Base-by-base conservation (phyloP, 2,329 filamentous ascomycete genomes). In the Penicillium italicum region DNA sequence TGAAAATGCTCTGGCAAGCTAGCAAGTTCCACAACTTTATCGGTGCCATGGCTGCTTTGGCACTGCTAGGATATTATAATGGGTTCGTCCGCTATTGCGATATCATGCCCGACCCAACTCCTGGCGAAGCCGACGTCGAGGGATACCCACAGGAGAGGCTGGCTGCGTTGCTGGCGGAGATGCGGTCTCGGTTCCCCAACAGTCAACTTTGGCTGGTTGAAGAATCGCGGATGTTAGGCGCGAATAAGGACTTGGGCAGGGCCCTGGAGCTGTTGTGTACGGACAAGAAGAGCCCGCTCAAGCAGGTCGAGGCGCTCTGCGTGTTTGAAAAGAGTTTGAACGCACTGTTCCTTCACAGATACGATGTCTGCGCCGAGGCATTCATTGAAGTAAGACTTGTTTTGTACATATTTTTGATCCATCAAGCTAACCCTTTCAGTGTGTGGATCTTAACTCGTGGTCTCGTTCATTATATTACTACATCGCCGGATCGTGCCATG, bases 391-490 rank as follows among this genome's bases (percentile, higher is more conserved):
- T 80, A 72, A 67, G 66, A 8, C 9, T 64, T 61, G 24, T 62
- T 55, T 18, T 31, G 3, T 12, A 38, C 12, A 50, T 5, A 52
- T 50, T 45, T 58, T 49, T 26, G 24, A 24, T 20, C 10, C 47
- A 42, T 66, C 11, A 28, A 43, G 45, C 45, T 45, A 18, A 26
- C 50, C 9, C 31, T 26, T 57, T 38, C 70, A 82, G 61, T 92
- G 89, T 62, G 78, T 90, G 11, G 86, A 89, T 52, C 80, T 94
- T 53, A 97, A 96, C 74, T 90, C 90, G 64, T 97, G 94, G 94
- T 92, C 88, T 53, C 91, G 91, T 50, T 85, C 87, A 0, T 72
- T 97, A 50, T 97, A 99, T 76, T 91, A 91, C 70, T 97, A 92
- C 74, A 88, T 96, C 61, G 88, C 89, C 1, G 94, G 87, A 8